Base-by-base conservation (phyloP, 1,284 basidiomycete species). In the Ceratobasidium sp. region DNA sequence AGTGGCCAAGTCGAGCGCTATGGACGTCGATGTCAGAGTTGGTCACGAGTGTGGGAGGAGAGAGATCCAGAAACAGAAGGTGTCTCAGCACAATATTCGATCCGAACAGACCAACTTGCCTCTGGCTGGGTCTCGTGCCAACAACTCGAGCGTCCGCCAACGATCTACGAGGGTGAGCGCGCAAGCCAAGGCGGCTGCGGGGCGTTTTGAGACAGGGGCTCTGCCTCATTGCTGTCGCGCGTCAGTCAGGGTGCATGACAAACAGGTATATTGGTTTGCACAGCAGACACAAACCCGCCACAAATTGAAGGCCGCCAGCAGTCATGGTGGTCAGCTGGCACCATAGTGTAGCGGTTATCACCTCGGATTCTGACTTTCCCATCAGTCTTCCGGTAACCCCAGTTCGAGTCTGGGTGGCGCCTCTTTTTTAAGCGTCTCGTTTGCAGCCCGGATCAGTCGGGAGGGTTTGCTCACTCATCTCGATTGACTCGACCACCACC, bases 401-500 rank as follows among this genome's bases (percentile, higher is more conserved):
- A 51, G 73, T 73, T 71, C 73, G 67, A 71, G 25, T 66, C 73
- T 53, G 67, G 69, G 53, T 59, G 33, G 14, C 60, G 69, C 73
- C 69, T 74, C n/a, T 5, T 46, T 72, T 73, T 73, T 70, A 3
- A 9, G 8, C 9, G 36, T 38, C 36, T 38, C 36, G 33, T 33
- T 33, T 33, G 33, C 33, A 33, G n/a, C 33, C 8, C 33, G 33
- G 33, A 33, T 33, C 33, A 33, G 33, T 8, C 33, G 33, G 33
- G 33, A 33, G 33, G 33, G n/a, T 33, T 3, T 33, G 33, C 8
- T 33, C 33, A 33, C 33, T 33, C 18, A 44, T 1, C 12, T 36
- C 2, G 21, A 23, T 25, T 4, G 6, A 56, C 25, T n/a, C n/a
- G 5, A 28, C 59, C 14, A 61, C 36, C 46, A 85, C 91, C n/a